phyloP scores from a whole-genome alignment of 2,329 filamentous ascomycete species.

The Erysiphe pulchra region DNA sequence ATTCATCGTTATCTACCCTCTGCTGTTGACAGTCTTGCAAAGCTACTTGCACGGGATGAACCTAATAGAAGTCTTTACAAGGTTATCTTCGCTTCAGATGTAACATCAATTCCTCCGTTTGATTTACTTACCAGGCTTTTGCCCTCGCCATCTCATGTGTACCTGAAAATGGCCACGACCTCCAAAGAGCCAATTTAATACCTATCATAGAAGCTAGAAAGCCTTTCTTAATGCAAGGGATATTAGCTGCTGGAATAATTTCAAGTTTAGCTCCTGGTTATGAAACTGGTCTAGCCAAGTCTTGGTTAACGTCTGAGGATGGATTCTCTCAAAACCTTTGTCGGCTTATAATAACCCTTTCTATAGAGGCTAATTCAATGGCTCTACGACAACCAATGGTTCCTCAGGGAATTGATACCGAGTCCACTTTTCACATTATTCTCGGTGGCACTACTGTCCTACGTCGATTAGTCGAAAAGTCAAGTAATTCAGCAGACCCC shows the following conservation, averaged over 20 bases:
- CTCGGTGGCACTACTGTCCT: slow-evolving; percentile 41
- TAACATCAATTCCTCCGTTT: slow-evolving; percentile 33
- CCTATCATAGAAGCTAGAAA: slow-evolving; percentile 61
- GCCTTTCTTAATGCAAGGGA: slow-evolving; percentile 72
- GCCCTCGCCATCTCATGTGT: slow-evolving; percentile 65
- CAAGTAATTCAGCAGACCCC: slow-evolving; percentile 26
- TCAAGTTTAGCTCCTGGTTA: slow-evolving; percentile 44
- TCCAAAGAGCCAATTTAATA: slow-evolving; percentile 30
- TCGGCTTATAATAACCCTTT: slow-evolving; percentile 47
- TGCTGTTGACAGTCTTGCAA: slow-evolving; percentile 74
- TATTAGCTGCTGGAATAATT: slow-evolving; percentile 73
- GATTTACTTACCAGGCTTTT: slow-evolving; percentile 76
- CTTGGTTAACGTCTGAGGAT: slow-evolving; percentile 64
- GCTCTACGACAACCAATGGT: slow-evolving; percentile 14
- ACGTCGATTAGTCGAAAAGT: slow-evolving; percentile 43
- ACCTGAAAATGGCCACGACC: slow-evolving; percentile 34
- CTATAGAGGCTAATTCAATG: slow-evolving; percentile 26
- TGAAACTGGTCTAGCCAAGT: slow-evolving; percentile 46
- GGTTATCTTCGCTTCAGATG: slow-evolving; percentile 52
- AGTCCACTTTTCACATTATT: slow-evolving; percentile 24
- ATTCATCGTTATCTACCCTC: slow-evolving; percentile 72
- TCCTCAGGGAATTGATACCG: slow-evolving; percentile 13
- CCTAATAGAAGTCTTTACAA: slow-evolving; percentile 74
- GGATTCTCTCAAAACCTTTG: slow-evolving; percentile 64
- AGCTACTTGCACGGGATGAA: slow-evolving; percentile 76